Evolutionary conservation across 2,329 filamentous ascomycete species (phyloP).

Genomic region (Neofusicoccum sp.): DNA sequence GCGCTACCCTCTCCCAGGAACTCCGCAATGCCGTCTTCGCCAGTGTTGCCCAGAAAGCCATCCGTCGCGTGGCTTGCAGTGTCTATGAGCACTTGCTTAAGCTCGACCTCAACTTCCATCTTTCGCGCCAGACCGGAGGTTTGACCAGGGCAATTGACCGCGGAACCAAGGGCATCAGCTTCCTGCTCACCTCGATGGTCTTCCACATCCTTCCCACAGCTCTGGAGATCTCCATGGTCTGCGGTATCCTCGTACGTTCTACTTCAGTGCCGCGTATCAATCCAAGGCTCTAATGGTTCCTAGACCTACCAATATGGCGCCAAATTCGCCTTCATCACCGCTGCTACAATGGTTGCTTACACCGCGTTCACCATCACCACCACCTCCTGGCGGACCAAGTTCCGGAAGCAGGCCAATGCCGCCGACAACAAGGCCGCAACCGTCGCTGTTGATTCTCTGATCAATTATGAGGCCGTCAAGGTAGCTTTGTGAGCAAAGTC

Average conservation of each 20-base stretch:
- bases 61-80: conserved; percentile 84
- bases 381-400: conserved; percentile 96
- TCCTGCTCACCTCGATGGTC: conserved; percentile 95
- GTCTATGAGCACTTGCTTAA: conserved; percentile 89
- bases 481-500: conserved; percentile 25
- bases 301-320: conserved; percentile 90
- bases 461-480: conserved; percentile 99
- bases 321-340: conserved; percentile 89
- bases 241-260: conserved; percentile 73
- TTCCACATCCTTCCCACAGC: conserved; percentile 95
- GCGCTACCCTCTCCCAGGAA: conserved; percentile 89
- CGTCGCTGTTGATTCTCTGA: conserved; percentile 91
- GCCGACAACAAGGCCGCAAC: conserved; percentile 96
- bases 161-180: conserved; percentile 98
- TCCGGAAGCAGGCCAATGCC: conserved; percentile 90
- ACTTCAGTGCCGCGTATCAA: not conserved
- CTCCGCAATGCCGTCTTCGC: conserved; percentile 95
- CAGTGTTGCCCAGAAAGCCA: conserved; percentile 95
- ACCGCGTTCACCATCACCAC: conserved; percentile 96
- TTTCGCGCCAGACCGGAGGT: conserved; percentile 92
- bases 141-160: conserved; percentile 92
- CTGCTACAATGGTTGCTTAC: conserved; percentile 88
- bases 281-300: not conserved
- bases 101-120: conserved; percentile 90
- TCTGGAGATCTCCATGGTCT: conserved; percentile 92